A percentile compares a stretch with the other conserved stretches of the same genome.
Conservation (phyloP, 1,139 yeast species). For the Tardiomyces depauwii region DNA sequence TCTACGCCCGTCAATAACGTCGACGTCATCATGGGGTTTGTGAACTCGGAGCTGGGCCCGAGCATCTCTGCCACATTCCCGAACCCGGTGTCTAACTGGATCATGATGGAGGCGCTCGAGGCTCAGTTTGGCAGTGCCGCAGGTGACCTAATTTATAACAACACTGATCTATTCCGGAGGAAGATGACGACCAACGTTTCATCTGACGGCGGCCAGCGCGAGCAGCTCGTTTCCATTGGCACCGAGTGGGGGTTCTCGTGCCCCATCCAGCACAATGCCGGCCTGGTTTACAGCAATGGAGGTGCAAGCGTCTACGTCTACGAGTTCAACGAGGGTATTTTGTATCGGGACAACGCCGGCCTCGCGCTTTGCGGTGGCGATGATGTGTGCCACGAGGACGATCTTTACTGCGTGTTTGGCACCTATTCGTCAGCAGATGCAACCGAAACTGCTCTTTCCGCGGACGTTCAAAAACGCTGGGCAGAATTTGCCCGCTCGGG, state of each 20-base stretch:
- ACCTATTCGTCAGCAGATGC: constrained; percentile 13
- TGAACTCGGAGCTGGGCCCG: constrained; percentile 18
- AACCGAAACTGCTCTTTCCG: constrained; percentile 10
- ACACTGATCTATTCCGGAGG: neutral
- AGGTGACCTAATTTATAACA: constrained; percentile 1
- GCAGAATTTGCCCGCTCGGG: constrained; percentile 17
- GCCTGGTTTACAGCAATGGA: neutral
- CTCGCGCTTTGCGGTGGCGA: constrained; percentile 12
- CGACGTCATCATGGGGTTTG: constrained; percentile 16
- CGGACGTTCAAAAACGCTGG: constrained; percentile 21
- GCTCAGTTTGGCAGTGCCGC: constrained; percentile 5
- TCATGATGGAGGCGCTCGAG: constrained; percentile 6
- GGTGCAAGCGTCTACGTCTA: constrained; percentile 15
- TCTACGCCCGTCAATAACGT: constrained; percentile 15
- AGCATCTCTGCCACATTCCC: constrained; percentile 8
- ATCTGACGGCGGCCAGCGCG: constrained; percentile 4
- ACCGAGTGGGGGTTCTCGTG: constrained; percentile 16
- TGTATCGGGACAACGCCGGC: constrained; percentile 13
- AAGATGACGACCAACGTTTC: constrained; percentile 4
- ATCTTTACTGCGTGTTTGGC: constrained; percentile 20
- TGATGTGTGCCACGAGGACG: constrained; percentile 24
- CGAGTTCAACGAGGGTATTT: constrained; percentile 18
- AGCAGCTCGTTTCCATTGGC: constrained; percentile 11
- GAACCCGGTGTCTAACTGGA: constrained; percentile 2
- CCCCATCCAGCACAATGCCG: constrained; percentile 14